A percentile compares a stretch with the other conserved stretches of the same genome.
Conservation (phyloP, 176 grass and related monocot genomes). For the Saccharum officinarum region DNA sequence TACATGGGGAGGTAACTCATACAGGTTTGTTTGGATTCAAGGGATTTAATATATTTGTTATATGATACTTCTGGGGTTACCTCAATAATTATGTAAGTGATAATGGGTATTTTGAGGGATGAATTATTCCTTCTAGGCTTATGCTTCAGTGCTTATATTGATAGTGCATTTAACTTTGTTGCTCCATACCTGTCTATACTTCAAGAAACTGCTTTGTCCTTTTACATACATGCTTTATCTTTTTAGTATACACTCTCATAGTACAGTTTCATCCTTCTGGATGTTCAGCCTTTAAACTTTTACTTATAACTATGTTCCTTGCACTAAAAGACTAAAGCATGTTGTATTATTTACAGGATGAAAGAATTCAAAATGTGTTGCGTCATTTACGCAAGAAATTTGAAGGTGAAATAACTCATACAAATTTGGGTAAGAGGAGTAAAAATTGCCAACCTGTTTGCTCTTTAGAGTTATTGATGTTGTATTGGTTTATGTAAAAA, state of each 20-base stretch:
- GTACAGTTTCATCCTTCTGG: neutral
- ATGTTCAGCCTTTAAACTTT: slow-evolving; percentile 28
- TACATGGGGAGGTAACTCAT: neutral
- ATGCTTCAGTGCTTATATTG: slow-evolving; percentile 27
- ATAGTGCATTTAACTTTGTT: slow-evolving; percentile 12
- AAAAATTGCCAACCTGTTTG: slow-evolving; percentile 24
- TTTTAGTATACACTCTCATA: slow-evolving; percentile 15
- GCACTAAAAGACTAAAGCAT: neutral
- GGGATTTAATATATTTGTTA: slow-evolving; percentile 26
- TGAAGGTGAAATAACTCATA: slow-evolving; percentile 43
- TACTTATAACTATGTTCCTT: neutral
- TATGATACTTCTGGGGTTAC: neutral
- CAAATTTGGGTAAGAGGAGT: slow-evolving; percentile 52
- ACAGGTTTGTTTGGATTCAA: slow-evolving; percentile 6
- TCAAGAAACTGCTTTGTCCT: neutral
- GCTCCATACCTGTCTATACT: slow-evolving; percentile 13
- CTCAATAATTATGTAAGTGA: neutral
- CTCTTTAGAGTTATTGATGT: slow-evolving; percentile 9
- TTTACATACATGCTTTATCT: neutral
- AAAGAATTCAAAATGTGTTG: slow-evolving; percentile 60
- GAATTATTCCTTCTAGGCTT: slow-evolving; percentile 19
- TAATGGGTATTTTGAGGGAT: neutral
- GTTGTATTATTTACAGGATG: slow-evolving; percentile 45
- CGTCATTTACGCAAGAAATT: slow-evolving; percentile 70
- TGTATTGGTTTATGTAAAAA: slow-evolving; percentile 40